Percentiles rank a stretch among this genome's conserved stretches.
These are phyloP conservation scores for Casuarina glauca DNA, from an alignment of 306 rosid genomes.

Conservation along the genomic window DNA sequence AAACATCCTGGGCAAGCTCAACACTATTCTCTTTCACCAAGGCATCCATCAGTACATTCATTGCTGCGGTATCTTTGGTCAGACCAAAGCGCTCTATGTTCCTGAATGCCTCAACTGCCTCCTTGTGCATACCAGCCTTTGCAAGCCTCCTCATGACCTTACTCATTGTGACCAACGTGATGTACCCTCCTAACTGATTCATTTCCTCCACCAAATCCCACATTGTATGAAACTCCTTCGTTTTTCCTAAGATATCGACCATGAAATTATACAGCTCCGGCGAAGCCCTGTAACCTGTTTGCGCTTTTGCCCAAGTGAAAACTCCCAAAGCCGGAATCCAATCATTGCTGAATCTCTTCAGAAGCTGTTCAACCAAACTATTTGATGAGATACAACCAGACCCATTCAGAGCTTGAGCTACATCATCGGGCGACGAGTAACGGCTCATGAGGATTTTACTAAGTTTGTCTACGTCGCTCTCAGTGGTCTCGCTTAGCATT, in stretches of 20 bases:
- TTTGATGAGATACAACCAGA: conserved; percentile 35
- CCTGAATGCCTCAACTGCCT: conserved; percentile 61
- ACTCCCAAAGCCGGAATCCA: conserved; percentile 70
- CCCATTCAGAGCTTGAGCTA: conserved; percentile 45
- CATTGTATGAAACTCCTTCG: conserved; percentile 42
- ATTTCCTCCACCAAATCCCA: conserved; percentile 78
- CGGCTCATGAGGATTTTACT: conserved; percentile 44
- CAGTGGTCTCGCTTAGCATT: conserved; percentile 6
- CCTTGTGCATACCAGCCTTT: conserved; percentile 41
- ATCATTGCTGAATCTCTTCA: conserved; percentile 60
- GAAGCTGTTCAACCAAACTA: conserved; percentile 47
- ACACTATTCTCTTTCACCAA: conserved; percentile 62
- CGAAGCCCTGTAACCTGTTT: conserved; percentile 63
- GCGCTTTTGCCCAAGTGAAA: conserved; percentile 78
- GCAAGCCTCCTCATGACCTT: conserved; percentile 65
- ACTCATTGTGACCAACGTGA: conserved; percentile 58
- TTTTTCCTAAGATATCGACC: conserved; percentile 67
- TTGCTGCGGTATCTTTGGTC: conserved; percentile 39
- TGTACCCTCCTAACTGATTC: conserved; percentile 40
- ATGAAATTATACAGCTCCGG: conserved; percentile 49
- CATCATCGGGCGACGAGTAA: conserved; percentile 48
- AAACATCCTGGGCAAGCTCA: conserved; percentile 60
- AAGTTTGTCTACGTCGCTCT: conserved; percentile 41
- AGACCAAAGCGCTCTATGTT: conserved; percentile 47
- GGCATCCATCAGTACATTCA: conserved; percentile 66